phyloP scores from a whole-genome alignment of 108 stramenopile species.

The Aurantiochytrium sp. region DNA sequence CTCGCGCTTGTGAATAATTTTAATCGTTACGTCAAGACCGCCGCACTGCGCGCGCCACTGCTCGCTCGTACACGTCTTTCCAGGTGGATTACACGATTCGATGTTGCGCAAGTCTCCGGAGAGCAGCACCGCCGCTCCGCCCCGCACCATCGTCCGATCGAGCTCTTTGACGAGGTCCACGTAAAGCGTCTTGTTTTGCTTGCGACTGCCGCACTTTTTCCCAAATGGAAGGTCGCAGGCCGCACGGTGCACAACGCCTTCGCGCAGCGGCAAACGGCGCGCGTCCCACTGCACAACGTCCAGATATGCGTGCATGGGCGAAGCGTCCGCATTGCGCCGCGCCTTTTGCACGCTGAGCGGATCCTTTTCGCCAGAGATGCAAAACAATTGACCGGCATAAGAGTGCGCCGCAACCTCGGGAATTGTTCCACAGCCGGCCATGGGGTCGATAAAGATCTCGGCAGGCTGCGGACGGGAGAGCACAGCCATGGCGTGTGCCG shows the following conservation, averaged over 20 bases:
- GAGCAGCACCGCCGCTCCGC: not conserved
- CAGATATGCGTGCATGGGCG: not conserved
- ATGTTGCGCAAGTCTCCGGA: not conserved
- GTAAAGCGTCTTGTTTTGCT: not conserved
- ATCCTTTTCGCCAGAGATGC: not conserved
- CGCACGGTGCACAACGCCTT: not conserved
- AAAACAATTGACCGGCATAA: not conserved
- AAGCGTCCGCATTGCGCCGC: not conserved
- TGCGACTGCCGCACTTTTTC: not conserved
- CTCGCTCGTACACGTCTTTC: not conserved
- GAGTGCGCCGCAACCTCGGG: not conserved
- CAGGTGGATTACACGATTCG: not conserved
- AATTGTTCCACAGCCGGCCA: not conserved
- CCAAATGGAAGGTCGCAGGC: slow-evolving; percentile 1
- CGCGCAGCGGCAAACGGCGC: not conserved
- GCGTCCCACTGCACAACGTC: slow-evolving; percentile 17
- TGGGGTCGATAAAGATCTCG: slow-evolving; percentile 1
- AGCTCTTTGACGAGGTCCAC: not conserved
- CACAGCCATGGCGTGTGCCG: not conserved
- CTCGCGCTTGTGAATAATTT: not conserved
- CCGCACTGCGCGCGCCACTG: not conserved
- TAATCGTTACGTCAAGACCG: not conserved
- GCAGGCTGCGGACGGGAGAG: not conserved
- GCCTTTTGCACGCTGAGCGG: not conserved
- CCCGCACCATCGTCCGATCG: not conserved